Evolutionary conservation across 108 stramenopile genomes (phyloP).

Genomic region (Skeletonema tropicum): DNA sequence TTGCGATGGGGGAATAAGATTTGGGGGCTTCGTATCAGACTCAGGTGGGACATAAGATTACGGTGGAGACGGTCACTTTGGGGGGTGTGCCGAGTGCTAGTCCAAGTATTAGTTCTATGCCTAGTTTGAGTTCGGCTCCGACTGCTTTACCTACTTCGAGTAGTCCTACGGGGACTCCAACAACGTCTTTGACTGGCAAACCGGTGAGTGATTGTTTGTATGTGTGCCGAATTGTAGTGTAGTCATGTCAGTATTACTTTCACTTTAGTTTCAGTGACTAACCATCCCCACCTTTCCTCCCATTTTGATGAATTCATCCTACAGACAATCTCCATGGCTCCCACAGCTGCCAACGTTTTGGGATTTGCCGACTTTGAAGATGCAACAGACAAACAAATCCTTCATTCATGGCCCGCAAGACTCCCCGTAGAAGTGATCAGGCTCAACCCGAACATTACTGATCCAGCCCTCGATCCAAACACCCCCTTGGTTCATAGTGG

Average conservation of each 20-base stretch:
- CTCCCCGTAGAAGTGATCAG: neutral
- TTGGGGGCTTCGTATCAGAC: neutral
- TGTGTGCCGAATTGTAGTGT: neutral
- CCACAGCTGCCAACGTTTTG: neutral
- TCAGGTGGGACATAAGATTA: conserved; percentile 24
- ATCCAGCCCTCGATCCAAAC: neutral
- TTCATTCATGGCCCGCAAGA: conserved; percentile 10
- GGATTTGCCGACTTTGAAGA: conserved; percentile 28
- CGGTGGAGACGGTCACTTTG: conserved; percentile 30
- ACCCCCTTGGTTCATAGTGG: conserved; percentile 24
- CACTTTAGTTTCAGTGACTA: neutral
- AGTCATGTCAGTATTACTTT: neutral
- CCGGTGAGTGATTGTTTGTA: neutral
- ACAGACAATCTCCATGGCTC: conserved; percentile 11
- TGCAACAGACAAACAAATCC: neutral
- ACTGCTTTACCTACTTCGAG: neutral
- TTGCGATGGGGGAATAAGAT: neutral
- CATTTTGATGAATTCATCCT: neutral
- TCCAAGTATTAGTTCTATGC: neutral
- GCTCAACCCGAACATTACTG: conserved; percentile 6
- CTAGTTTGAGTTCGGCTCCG: neutral
- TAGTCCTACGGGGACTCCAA: neutral
- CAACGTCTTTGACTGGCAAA: neutral
- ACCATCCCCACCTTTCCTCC: neutral
- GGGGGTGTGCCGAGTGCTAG: neutral